Evolutionary conservation across 2,329 filamentous ascomycete genomes (phyloP).

Genomic region (Ceratocystis eucalypticola): DNA sequence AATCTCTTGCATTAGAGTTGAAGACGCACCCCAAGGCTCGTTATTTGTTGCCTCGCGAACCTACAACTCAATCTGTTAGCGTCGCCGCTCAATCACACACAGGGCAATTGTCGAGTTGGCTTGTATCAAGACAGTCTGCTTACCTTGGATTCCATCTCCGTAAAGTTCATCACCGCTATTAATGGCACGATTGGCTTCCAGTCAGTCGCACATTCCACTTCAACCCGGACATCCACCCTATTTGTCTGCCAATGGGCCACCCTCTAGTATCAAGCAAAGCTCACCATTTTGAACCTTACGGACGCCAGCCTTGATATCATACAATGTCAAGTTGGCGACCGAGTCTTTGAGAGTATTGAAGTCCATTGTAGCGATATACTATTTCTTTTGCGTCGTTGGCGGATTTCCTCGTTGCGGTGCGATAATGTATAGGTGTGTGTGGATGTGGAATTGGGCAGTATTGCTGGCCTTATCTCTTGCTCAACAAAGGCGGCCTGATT

Average conservation of each 20-base stretch:
- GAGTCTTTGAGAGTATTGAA: slow-evolving; percentile 71
- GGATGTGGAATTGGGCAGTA: neutral
- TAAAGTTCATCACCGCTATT: slow-evolving; percentile 92
- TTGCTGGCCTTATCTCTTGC: slow-evolving; percentile 1
- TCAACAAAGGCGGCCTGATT: neutral
- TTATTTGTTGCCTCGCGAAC: slow-evolving; percentile 98
- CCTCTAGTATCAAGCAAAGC: slow-evolving; percentile 21
- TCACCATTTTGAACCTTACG: slow-evolving; percentile 94
- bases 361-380: slow-evolving; percentile 51
- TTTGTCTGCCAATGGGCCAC: neutral
- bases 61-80: slow-evolving; percentile 30
- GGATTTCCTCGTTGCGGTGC: neutral
- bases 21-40: slow-evolving; percentile 85
- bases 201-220: slow-evolving; percentile 23
- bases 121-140: slow-evolving; percentile 16
- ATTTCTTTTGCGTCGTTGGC: neutral
- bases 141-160: slow-evolving; percentile 72
- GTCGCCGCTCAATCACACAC: neutral
- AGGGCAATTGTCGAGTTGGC: neutral
- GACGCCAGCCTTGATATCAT: slow-evolving; percentile 89
- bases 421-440: neutral
- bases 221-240: too few species aligned
- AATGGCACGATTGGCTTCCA: slow-evolving; percentile 8
- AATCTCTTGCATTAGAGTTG: slow-evolving; percentile 90
- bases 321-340: slow-evolving; percentile 83